Conservation (phyloP, 2,329 filamentous ascomycete species). For the Sclerotinia trifoliorum region DNA sequence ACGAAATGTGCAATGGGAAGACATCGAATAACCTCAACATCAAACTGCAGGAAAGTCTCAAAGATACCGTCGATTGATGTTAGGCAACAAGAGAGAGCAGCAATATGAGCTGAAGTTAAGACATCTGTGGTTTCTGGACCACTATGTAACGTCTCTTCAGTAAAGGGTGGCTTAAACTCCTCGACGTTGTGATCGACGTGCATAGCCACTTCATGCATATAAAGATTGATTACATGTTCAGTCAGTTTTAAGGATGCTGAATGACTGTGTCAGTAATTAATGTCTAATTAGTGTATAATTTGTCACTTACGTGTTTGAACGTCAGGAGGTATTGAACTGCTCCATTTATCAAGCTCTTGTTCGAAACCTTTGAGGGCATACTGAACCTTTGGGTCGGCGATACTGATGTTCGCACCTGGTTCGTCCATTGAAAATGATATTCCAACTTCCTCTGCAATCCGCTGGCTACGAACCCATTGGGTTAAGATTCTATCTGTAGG, state of each 20-base stretch:
- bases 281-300: background rate
- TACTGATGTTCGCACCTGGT: conserved; percentile 45
- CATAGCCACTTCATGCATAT: conserved; percentile 60
- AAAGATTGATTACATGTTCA: conserved; percentile 54
- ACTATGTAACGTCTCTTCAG: conserved; percentile 36
- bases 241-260: conserved; percentile 50
- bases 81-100: conserved; percentile 53
- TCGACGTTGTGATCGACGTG: conserved; percentile 55
- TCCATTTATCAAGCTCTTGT: conserved; percentile 51
- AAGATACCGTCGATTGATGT: conserved; percentile 53
- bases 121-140: conserved; percentile 26
- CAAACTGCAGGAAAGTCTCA: conserved; percentile 51
- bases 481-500: conserved; percentile 44
- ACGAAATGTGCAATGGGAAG: conserved; percentile 53
- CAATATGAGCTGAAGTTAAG: conserved; percentile 46
- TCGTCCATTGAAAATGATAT: conserved; percentile 54
- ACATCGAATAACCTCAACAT: conserved; percentile 47
- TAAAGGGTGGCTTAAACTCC: conserved; percentile 46
- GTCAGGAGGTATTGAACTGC: conserved; percentile 44
- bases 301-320: conserved; percentile 35
- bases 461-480: conserved; percentile 46
- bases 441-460: conserved; percentile 56
- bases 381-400: conserved; percentile 55
- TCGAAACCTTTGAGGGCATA: conserved; percentile 55
- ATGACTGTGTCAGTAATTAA: conserved; percentile 21